A percentile compares a stretch with the other conserved stretches of the same genome.
Conservation (phyloP, 2,329 filamentous ascomycete genomes). For the Albifimbria verrucaria region DNA sequence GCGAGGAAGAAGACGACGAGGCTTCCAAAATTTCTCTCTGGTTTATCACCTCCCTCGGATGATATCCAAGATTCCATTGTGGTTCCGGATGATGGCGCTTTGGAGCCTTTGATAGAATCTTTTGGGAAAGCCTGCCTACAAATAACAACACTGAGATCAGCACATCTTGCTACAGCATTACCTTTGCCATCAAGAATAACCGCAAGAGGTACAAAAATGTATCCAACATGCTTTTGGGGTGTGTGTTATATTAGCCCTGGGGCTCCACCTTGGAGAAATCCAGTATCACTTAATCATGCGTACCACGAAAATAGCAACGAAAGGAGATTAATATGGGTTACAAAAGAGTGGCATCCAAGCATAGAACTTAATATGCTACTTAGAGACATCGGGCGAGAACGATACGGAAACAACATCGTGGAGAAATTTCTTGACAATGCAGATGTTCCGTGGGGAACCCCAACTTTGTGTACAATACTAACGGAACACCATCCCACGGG, state of each 20-base stretch:
- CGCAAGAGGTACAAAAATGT: constrained; percentile 9
- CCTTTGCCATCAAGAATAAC: too few species aligned
- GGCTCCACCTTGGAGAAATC: constrained; percentile 8
- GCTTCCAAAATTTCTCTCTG: constrained; percentile 11
- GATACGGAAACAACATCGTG: constrained; percentile 11
- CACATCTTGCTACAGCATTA: constrained; percentile 11
- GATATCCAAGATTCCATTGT: constrained; percentile 13
- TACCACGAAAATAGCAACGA: constrained; percentile 9
- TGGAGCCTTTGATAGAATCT: constrained; percentile 11
- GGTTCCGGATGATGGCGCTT: constrained; percentile 11
- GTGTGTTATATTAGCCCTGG: constrained; percentile 11
- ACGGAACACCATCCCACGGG: too few species aligned
- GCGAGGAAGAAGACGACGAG: constrained; percentile 12
- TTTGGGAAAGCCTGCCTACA: constrained; percentile 12
- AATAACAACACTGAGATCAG: constrained; percentile 10
- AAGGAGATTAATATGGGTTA: constrained; percentile 12
- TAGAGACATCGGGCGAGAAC: constrained; percentile 8
- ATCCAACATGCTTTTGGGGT: constrained; percentile 11
- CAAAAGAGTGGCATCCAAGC: constrained; percentile 12
- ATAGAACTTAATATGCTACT: constrained; percentile 5
- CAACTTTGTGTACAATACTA: too few species aligned
- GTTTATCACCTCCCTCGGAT: constrained; percentile 10
- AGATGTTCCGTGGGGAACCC: too few species aligned
- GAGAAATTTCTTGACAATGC: constrained; percentile 3
- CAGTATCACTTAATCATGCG: constrained; percentile 13